A percentile compares a stretch with the other conserved stretches of the same genome.
Evolutionary conservation across 768 basidiomycete genomes (phyloP).

Genomic region (Amanita jacksonii): DNA sequence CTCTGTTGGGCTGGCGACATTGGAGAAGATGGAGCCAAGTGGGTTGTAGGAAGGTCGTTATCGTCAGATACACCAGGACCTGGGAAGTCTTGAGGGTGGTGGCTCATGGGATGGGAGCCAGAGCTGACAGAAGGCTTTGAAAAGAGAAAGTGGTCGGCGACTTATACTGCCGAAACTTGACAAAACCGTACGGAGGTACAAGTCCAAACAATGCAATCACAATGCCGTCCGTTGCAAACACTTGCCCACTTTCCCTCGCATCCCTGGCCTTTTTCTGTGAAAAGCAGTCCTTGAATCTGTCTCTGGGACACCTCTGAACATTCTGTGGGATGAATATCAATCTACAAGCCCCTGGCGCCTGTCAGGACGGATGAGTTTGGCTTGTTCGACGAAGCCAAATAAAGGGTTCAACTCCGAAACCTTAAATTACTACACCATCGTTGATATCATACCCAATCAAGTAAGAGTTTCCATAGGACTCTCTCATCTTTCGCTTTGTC

Average conservation of each 20-base stretch:
- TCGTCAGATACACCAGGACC: conserved; percentile 33
- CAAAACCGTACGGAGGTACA: conserved; percentile 25
- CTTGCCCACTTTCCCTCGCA: conserved; percentile 9
- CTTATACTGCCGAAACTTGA: conserved; percentile 22
- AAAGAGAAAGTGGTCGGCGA: conserved; percentile 19
- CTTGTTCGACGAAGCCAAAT: conserved; percentile 13
- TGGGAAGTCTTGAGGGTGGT: conserved; percentile 16
- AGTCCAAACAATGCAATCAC: conserved; percentile 31
- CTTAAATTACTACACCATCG: conserved; percentile 15
- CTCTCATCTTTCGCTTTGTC: too few species aligned
- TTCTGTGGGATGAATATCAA: neutral
- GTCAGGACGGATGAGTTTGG: conserved; percentile 1
- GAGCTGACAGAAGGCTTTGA: conserved; percentile 17
- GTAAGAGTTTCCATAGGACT: neutral
- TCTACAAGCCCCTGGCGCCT: neutral
- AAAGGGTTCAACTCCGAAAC: conserved; percentile 21
- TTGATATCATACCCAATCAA: conserved; percentile 2
- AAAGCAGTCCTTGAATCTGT: too few species aligned
- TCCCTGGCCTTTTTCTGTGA: neutral
- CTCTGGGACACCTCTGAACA: too few species aligned
- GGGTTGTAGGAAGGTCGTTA: conserved; percentile 43
- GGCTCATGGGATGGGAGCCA: conserved; percentile 16
- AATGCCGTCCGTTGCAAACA: conserved; percentile 33
- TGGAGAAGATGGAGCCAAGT: conserved; percentile 32
- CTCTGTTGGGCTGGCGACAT: conserved; percentile 16